These are phyloP conservation scores for Pyropia haitanensis DNA, from an alignment of 23 red algal genomes.

Conservation along the genomic window DNA sequence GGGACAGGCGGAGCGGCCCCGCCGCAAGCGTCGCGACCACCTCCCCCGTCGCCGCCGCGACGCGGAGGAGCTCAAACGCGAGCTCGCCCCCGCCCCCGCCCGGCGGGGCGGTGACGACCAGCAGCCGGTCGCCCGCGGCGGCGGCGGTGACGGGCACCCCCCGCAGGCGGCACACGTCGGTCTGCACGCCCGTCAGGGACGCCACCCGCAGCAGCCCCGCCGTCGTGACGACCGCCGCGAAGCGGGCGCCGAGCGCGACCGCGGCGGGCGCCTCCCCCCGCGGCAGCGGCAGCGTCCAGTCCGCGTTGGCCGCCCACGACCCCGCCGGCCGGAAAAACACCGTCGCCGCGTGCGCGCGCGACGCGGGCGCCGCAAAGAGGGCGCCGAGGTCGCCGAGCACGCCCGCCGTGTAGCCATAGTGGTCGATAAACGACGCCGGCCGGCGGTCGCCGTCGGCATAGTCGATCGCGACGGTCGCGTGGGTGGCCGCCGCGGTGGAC, in stretches of 20 bases:
- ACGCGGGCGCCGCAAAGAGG: slow-evolving; percentile 33
- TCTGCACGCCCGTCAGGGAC: slow-evolving; percentile 59
- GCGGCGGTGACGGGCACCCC: slow-evolving; percentile 35
- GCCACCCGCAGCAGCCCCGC: slow-evolving; percentile 52
- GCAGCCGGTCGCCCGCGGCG: slow-evolving; percentile 30
- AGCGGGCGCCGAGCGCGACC: slow-evolving; percentile 62
- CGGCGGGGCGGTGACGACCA: slow-evolving; percentile 30
- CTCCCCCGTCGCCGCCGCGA: slow-evolving; percentile 20
- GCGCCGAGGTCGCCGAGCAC: slow-evolving; percentile 39
- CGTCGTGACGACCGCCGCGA: slow-evolving; percentile 40
- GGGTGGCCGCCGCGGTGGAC: slow-evolving; percentile 45
- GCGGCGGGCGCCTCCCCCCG: slow-evolving; percentile 20
- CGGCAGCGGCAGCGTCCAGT: slow-evolving; percentile 50
- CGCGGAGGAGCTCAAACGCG: slow-evolving; percentile 35
- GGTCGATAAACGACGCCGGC: slow-evolving; percentile 58
- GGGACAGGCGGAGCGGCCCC: slow-evolving; percentile 18
- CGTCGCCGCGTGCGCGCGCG: slow-evolving; percentile 37
- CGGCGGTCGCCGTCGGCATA: slow-evolving; percentile 47
- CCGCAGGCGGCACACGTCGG: slow-evolving; percentile 20
- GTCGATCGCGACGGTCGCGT: slow-evolving; percentile 58
- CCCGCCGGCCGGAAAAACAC: slow-evolving; percentile 45
- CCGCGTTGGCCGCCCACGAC: slow-evolving; percentile 71
- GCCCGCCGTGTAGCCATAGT: slow-evolving; percentile 66
- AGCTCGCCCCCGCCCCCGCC: slow-evolving; percentile 4
- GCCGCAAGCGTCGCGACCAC: slow-evolving; percentile 1